phyloP scores from a whole-genome alignment of 225 moss, liverwort and hornwort species.

The Lunularia cruciata region DNA sequence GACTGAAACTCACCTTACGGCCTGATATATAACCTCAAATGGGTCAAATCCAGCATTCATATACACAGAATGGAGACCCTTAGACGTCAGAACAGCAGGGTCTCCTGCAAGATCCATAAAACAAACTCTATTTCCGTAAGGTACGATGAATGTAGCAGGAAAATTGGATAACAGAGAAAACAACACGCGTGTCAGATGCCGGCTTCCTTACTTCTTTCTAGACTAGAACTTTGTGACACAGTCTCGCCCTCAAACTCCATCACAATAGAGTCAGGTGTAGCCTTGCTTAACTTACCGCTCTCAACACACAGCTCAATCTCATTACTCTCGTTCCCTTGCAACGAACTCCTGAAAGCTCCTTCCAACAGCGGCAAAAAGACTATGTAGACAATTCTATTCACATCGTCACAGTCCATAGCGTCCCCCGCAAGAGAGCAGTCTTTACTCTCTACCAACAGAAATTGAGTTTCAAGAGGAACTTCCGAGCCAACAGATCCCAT shows the following conservation, averaged over 20 bases:
- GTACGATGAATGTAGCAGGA: no score
- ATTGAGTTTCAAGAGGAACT: slow-evolving; percentile 83
- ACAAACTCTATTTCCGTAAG: no score
- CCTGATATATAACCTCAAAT: slow-evolving; percentile 73
- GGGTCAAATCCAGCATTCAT: slow-evolving; percentile 74
- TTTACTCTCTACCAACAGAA: slow-evolving; percentile 65
- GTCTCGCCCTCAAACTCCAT: no score
- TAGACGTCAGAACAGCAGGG: slow-evolving; percentile 54
- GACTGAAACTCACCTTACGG: slow-evolving; percentile 83
- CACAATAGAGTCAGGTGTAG: no score
- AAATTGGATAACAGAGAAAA: no score
- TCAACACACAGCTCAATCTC: slow-evolving; percentile 85
- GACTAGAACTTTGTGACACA: no score
- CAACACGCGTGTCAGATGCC: no score
- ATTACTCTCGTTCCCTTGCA: slow-evolving; percentile 69
- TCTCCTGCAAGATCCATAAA: slow-evolving; percentile 58
- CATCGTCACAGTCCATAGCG: slow-evolving; percentile 20
- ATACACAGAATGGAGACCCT: slow-evolving; percentile 61
- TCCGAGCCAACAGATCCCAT: slow-evolving; percentile 77
- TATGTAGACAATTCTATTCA: slow-evolving; percentile 58
- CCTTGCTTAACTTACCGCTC: slow-evolving; percentile 59
- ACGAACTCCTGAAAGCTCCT: slow-evolving; percentile 76
- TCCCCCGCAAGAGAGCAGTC: slow-evolving; percentile 17
- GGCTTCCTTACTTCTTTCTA: no score
- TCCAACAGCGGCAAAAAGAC: slow-evolving; percentile 77